Evolutionary conservation across 371 early-diverging fungal species (phyloP).

Genomic region (Mucor ambiguus): DNA sequence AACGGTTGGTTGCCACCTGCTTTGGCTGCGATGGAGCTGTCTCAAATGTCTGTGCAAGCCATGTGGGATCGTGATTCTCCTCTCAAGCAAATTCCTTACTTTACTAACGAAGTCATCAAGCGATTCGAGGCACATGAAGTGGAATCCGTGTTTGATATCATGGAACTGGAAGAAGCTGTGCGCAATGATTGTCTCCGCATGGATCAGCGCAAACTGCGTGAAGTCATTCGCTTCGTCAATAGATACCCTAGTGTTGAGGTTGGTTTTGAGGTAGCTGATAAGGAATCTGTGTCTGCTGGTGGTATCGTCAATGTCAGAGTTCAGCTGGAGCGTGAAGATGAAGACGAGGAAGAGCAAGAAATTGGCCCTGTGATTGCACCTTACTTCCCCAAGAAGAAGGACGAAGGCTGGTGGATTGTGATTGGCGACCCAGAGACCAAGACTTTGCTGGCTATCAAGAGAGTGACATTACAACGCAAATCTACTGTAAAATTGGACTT

Average conservation of each 20-base stretch:
- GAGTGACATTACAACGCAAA: slow-evolving; percentile 75
- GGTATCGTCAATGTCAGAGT: slow-evolving; percentile 68
- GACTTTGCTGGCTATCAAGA: slow-evolving; percentile 87
- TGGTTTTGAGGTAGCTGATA: slow-evolving; percentile 67
- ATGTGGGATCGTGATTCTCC: slow-evolving; percentile 94
- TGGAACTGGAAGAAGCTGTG: slow-evolving; percentile 91
- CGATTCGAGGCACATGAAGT: slow-evolving; percentile 68
- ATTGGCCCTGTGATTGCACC: slow-evolving; percentile 86
- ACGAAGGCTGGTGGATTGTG: slow-evolving; percentile 97
- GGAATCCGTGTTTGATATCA: slow-evolving; percentile 90
- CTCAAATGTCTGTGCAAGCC: slow-evolving; percentile 97
- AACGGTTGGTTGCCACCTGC: slow-evolving; percentile 93
- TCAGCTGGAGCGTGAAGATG: slow-evolving; percentile 82
- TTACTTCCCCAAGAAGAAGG: slow-evolving; percentile 88
- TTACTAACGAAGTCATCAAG: slow-evolving; percentile 70
- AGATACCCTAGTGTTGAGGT: slow-evolving; percentile 94
- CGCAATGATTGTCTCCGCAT: slow-evolving; percentile 72
- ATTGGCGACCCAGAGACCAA: slow-evolving; percentile 82
- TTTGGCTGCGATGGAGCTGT: slow-evolving; percentile 92
- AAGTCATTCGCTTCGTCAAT: slow-evolving; percentile 90
- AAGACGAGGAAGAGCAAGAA: slow-evolving; percentile 63
- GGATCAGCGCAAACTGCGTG: slow-evolving; percentile 66
- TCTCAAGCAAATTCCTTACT: slow-evolving; percentile 90
- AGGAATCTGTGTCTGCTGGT: slow-evolving; percentile 63
- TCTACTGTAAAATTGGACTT: slow-evolving; percentile 82